phyloP scores from a whole-genome alignment of 2,329 filamentous ascomycete genomes.

The Samsoniella hepiali region DNA sequence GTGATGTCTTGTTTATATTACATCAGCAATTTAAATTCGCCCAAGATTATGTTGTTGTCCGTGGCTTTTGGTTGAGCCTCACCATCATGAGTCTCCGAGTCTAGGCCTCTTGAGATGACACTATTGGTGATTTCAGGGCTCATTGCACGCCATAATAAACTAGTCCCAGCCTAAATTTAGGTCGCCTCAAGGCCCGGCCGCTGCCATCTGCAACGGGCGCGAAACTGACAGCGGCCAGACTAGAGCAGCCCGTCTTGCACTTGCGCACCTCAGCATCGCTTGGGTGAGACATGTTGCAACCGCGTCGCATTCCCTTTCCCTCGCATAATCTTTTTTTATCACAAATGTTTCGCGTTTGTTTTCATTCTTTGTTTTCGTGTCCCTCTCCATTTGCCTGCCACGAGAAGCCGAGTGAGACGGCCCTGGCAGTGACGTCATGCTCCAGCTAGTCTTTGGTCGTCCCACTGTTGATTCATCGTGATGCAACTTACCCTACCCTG shows the following conservation, averaged over 20 bases:
- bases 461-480: not conserved
- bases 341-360: not conserved
- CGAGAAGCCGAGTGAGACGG: not conserved
- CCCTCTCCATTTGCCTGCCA: not conserved
- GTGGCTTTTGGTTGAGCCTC: no score
- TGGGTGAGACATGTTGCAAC: not conserved
- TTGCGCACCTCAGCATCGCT: not conserved
- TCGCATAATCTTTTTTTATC: not conserved
- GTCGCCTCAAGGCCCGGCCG: not conserved
- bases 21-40: no score
- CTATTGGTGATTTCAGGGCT: not conserved
- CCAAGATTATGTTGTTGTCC: no score
- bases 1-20: no score
- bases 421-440: slow-evolving; percentile 5
- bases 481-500: slow-evolving; percentile 7
- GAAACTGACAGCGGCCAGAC: not conserved
- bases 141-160: not conserved
- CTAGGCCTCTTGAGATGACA: no score
- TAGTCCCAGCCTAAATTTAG: not conserved
- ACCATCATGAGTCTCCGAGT: no score
- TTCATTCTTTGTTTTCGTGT: not conserved
- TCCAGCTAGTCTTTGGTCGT: not conserved
- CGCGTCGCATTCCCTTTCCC: not conserved
- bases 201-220: not conserved
- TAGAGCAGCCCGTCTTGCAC: no score